phyloP scores from a whole-genome alignment of 1,284 basidiomycete genomes.

The Trichosporon sp. region DNA sequence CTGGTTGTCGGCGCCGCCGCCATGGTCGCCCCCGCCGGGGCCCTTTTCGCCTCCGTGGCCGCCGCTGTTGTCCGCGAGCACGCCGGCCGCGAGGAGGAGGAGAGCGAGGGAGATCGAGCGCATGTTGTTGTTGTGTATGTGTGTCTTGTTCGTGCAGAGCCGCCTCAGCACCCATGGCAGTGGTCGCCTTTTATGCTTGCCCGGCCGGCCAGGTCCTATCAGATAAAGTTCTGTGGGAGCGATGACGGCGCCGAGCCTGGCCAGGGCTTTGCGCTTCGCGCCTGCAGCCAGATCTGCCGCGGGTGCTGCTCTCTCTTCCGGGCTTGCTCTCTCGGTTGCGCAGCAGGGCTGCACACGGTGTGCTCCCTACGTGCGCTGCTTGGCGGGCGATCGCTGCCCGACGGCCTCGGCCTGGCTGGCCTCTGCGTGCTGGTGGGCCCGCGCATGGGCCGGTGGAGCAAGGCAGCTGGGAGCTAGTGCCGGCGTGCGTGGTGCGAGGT shows the following conservation, averaged over 20 bases:
- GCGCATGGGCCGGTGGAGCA: background rate
- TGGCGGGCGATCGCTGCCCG: background rate
- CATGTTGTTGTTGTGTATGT: background rate
- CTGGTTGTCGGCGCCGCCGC: background rate
- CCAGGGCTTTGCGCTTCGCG: no score
- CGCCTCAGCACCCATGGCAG: background rate
- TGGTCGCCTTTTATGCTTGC: background rate
- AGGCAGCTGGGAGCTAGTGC: no score
- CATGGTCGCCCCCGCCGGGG: background rate
- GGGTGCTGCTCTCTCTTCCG: no score
- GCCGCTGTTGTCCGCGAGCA: background rate
- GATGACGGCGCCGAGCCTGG: background rate
- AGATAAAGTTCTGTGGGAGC: background rate
- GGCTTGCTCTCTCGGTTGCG: background rate
- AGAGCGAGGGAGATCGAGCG: background rate
- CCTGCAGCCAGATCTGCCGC: no score
- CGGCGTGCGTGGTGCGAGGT: no score
- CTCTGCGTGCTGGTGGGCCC: no score
- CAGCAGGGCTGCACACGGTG: background rate
- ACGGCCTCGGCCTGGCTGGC: no score
- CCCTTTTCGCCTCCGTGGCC: background rate
- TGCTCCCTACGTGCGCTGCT: background rate
- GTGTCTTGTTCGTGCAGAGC: background rate
- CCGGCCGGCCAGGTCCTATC: background rate
- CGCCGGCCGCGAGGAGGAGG: background rate